These are phyloP conservation scores for Sanguinoderma infundibulare DNA, from an alignment of 1,284 basidiomycete genomes.

Conservation along the genomic window DNA sequence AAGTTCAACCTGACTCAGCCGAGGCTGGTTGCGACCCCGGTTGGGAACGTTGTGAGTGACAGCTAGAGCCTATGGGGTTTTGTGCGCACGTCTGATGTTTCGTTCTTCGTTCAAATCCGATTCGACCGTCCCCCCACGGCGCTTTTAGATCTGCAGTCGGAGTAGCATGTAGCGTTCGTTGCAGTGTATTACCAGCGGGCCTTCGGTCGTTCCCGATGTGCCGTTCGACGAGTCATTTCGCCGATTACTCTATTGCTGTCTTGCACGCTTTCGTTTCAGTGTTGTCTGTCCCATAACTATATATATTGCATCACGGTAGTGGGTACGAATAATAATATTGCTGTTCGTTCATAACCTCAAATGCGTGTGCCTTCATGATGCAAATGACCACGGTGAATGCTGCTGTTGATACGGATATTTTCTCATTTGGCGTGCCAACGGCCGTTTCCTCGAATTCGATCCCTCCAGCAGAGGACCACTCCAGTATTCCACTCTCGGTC, in stretches of 20 bases:
- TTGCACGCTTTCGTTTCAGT: background rate
- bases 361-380: background rate
- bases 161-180: conserved; percentile 1
- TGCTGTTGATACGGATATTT: too few species aligned
- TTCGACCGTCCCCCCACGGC: too few species aligned
- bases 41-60: conserved; percentile 11
- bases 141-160: conserved; percentile 7
- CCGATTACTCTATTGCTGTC: background rate
- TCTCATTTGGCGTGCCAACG: too few species aligned
- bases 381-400: too few species aligned
- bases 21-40: conserved; percentile 5
- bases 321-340: background rate
- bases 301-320: background rate
- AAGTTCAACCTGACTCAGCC: conserved; percentile 11
- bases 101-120: background rate
- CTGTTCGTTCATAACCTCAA: background rate
- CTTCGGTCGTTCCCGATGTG: background rate
- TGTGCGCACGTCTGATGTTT: conserved; percentile 2
- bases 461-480: background rate
- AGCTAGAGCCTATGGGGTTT: conserved; percentile 11
- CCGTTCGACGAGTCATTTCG: too few species aligned
- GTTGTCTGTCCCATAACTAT: background rate
- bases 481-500: background rate
- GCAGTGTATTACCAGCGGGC: background rate
- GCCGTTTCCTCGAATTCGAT: background rate